Evolutionary conservation across 1,139 yeast genomes (phyloP), one percentile per base, ranked within the genome.

Genomic region (Suhomyces yuchorum): DNA sequence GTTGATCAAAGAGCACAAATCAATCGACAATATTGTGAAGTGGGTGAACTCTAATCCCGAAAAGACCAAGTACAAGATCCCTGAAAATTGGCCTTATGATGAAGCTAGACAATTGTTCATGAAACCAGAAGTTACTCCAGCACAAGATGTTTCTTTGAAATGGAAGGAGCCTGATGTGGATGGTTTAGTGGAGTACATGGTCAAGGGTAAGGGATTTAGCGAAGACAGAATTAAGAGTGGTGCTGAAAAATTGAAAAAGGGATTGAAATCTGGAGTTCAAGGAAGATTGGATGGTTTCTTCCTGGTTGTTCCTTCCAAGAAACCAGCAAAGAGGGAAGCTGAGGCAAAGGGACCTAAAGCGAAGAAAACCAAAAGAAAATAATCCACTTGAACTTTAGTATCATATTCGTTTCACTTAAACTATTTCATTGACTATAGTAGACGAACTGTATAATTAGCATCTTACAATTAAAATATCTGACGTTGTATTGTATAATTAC

Each of bases 251-350:
- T 76, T 93, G 58, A 81, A 82, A 57, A 93, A 92, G 65, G 96
- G 92, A 2, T 74, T 89, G 54, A 90, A 89, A 60, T 77, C 86
- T 2, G 93, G 96, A 1, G 87, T 89, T 1, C 99, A 93, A 65
- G 97, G 96, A 6, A 80, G 99, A 56, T 71, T 93, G 34, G 97
- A 92, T 61, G 96, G 96, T 3, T 93, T 93, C 62, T 93, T 93
- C 72, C 82, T 81, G 61, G 88, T 82, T 33, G 83, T 82, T 24
- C 83, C 88, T 4, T 80, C 79, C 61, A 66, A 78, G 0, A 65
- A 74, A 48, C 46, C 52, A 6, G 50, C 60, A 38, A 68, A 67
- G 57, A 60, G 67, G 44, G 51, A 52, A 18, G 50, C 55, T 1
- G 60, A 53, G 2, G 14, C 53, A 3, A 64, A 64, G 48, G 58